A percentile compares a stretch with the other conserved stretches of the same genome.
These are phyloP conservation scores for Cytospora mali DNA, from an alignment of 2,329 filamentous ascomycete species.

Conservation along the genomic window DNA sequence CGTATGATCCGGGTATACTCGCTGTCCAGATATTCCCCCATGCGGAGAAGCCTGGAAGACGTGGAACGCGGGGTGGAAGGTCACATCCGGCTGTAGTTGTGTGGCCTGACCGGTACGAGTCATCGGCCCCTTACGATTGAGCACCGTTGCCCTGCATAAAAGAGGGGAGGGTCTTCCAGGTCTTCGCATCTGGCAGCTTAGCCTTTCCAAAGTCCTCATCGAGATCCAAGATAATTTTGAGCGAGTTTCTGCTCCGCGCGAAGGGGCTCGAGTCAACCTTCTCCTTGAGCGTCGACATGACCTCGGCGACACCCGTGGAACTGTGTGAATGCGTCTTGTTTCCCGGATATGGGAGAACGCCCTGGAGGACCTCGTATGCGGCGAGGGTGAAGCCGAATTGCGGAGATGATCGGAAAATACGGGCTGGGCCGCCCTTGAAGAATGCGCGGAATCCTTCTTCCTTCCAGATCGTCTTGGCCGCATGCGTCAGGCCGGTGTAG, in stretches of 20 bases:
- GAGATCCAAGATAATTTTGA: slow-evolving; percentile 93
- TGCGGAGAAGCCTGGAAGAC: slow-evolving; percentile 20
- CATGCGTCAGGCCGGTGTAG: slow-evolving; percentile 87
- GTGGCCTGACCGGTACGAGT: slow-evolving; percentile 25
- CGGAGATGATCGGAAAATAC: slow-evolving; percentile 91
- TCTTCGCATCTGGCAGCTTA: slow-evolving; percentile 57
- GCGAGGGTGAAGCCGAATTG: slow-evolving; percentile 98
- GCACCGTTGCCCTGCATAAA: slow-evolving; percentile 47
- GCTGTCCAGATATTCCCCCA: neutral
- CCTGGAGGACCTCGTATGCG: slow-evolving; percentile 90
- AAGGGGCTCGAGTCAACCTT: slow-evolving; percentile 59
- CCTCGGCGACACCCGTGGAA: slow-evolving; percentile 63
- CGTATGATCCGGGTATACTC: neutral
- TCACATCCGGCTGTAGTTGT: slow-evolving; percentile 24
- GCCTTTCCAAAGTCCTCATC: slow-evolving; percentile 89
- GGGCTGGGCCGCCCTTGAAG: slow-evolving; percentile 97
- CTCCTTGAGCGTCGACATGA: slow-evolving; percentile 63
- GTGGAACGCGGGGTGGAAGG: slow-evolving; percentile 17
- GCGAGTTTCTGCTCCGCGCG: slow-evolving; percentile 76
- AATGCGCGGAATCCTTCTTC: slow-evolving; percentile 96
- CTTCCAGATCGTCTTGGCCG: slow-evolving; percentile 77
- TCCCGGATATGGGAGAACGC: slow-evolving; percentile 76
- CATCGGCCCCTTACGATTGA: slow-evolving; percentile 11
- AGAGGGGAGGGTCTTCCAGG: slow-evolving; percentile 56
- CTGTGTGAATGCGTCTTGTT: slow-evolving; percentile 49